Percentiles rank a stretch among this genome's conserved stretches.
These are phyloP conservation scores for Singerocomus inundabilis DNA, from an alignment of 1,284 basidiomycete genomes.

Conservation along the genomic window DNA sequence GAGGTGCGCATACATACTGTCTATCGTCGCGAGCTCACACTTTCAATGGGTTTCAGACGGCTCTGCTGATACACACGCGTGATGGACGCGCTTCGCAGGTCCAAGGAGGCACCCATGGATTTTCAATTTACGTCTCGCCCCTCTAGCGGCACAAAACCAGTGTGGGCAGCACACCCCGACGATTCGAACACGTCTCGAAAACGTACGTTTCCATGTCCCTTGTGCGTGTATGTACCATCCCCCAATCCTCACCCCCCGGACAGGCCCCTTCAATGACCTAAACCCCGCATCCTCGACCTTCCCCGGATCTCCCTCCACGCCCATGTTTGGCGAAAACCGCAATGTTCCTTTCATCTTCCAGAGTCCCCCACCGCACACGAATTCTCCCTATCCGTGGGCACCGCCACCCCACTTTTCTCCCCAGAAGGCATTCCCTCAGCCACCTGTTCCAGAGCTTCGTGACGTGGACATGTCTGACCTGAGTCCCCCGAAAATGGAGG, in stretches of 20 bases:
- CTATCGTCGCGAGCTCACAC: neutral
- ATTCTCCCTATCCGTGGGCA: slow-evolving; percentile 54
- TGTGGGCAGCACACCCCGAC: slow-evolving; percentile 49
- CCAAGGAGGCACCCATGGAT: slow-evolving; percentile 82
- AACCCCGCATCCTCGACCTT: slow-evolving; percentile 46
- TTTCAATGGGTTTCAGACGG: neutral
- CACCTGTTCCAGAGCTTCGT: slow-evolving; percentile 43
- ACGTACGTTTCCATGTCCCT: slow-evolving; percentile 50
- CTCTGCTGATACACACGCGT: neutral
- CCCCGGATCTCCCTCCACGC: slow-evolving; percentile 41
- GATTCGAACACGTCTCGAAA: slow-evolving; percentile 57
- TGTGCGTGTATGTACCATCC: slow-evolving; percentile 4
- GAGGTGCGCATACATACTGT: slow-evolving; percentile 12
- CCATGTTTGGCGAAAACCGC: slow-evolving; percentile 59
- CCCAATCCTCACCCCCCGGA: slow-evolving; percentile 13
- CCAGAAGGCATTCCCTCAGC: slow-evolving; percentile 55
- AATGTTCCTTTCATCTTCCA: slow-evolving; percentile 73
- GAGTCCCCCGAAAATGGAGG: slow-evolving; percentile 55
- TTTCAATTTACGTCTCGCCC: slow-evolving; percentile 64
- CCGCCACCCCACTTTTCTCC: slow-evolving; percentile 60
- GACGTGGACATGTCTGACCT: slow-evolving; percentile 74
- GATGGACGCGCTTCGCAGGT: slow-evolving; percentile 40
- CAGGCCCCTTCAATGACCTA: slow-evolving; percentile 56
- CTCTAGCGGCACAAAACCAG: slow-evolving; percentile 48
- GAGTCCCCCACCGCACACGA: slow-evolving; percentile 47